phyloP scores from a whole-genome alignment of 2,329 filamentous ascomycete species.

The Metarhizium guizhouense region DNA sequence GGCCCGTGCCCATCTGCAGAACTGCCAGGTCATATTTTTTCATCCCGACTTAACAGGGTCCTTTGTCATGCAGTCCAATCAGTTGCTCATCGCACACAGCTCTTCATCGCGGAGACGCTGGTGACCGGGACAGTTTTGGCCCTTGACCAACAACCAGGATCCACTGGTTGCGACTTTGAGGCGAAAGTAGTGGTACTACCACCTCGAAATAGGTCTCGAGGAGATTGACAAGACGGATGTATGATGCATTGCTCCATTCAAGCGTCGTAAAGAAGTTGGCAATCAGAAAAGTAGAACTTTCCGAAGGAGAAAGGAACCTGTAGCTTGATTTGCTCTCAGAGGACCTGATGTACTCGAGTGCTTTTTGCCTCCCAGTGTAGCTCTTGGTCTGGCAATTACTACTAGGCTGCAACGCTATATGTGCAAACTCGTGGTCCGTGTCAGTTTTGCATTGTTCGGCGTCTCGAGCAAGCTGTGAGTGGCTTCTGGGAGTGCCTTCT shows the following conservation, averaged over 20 bases:
- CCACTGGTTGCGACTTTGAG: not conserved
- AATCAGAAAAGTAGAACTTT: no score
- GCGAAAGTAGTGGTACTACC: not conserved
- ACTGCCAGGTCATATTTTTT: not conserved
- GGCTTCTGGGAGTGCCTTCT: no score
- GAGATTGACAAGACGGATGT: not conserved
- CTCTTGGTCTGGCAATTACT: no score
- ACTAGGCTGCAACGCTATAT: no score
- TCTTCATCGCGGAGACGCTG: not conserved
- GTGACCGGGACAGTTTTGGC: not conserved
- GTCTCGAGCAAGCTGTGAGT: no score
- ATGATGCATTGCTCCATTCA: not conserved
- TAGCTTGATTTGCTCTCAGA: no score
- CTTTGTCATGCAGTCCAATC: not conserved
- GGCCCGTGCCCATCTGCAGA: no score
- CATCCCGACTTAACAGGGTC: not conserved
- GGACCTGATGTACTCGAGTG: no score
- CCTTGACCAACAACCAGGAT: not conserved
- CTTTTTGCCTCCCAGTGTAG: no score
- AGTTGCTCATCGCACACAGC: not conserved
- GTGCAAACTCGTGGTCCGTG: no score
- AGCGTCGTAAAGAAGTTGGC: not conserved
- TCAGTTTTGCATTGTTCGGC: no score
- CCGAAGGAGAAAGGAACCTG: no score
- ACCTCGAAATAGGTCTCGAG: not conserved